phyloP scores from a whole-genome alignment of 768 basidiomycete species.

The Serendipita sp. region DNA sequence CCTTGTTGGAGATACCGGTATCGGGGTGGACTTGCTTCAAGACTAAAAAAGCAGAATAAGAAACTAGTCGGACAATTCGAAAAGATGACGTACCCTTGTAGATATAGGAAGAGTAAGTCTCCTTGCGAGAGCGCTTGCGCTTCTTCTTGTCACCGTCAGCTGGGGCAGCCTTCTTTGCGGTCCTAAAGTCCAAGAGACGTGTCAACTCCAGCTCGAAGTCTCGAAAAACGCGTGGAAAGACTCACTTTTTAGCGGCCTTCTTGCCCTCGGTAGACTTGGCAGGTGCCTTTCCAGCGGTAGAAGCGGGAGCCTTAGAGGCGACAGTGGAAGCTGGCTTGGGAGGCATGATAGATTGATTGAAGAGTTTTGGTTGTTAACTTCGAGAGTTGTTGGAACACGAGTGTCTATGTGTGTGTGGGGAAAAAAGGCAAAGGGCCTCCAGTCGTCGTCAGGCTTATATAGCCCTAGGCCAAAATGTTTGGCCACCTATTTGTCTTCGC shows the following conservation, averaged over 20 bases:
- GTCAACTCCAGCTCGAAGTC: background rate
- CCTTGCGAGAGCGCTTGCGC: constrained; percentile 65
- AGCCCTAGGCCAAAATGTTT: too few relatives aligned
- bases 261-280: constrained; percentile 28
- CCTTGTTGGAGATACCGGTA: constrained; percentile 98
- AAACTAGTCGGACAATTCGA: background rate
- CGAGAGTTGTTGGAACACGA: too few relatives aligned
- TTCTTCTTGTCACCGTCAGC: constrained; percentile 62
- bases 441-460: too few relatives aligned
- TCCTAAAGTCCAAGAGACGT: constrained; percentile 19
- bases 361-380: too few relatives aligned
- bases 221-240: background rate
- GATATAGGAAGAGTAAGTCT: too few relatives aligned
- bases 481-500: too few relatives aligned
- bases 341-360: constrained; percentile 15
- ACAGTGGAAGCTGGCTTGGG: constrained; percentile 27
- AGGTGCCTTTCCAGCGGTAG: constrained; percentile 46
- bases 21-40: constrained; percentile 98
- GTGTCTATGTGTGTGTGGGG: too few relatives aligned
- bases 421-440: too few relatives aligned
- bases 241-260: constrained; percentile 23
- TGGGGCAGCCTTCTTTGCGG: too few relatives aligned
- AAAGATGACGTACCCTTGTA: constrained; percentile 45
- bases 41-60: too few relatives aligned
- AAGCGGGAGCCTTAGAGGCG: constrained; percentile 25